phyloP scores from a whole-genome alignment of 495 filamentous ascomycete species.

The Aspergillus mulundensis region DNA sequence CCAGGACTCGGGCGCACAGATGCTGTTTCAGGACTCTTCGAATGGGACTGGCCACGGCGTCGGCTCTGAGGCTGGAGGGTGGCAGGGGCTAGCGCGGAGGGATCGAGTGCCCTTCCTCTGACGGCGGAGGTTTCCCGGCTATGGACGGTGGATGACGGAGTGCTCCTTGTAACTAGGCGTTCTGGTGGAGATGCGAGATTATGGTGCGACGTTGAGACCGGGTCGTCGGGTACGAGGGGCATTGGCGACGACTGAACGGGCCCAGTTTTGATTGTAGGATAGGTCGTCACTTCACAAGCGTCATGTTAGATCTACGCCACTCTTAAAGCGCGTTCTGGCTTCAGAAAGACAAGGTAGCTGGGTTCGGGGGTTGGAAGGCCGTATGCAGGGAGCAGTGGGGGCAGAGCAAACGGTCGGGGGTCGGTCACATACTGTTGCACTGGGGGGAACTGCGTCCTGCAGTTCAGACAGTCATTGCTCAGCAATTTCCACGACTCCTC shows the following conservation, averaged over 20 bases:
- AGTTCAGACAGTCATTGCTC: conserved; percentile 22
- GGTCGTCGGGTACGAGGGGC: conserved; percentile 46
- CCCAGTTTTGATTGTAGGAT: conserved; percentile 40
- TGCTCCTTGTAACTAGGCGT: conserved; percentile 37
- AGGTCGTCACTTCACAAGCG: conserved; percentile 34
- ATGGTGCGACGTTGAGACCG: conserved; percentile 40
- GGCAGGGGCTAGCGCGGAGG: conserved; percentile 34
- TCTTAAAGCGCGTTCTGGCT: background rate
- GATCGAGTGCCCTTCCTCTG: conserved; percentile 41
- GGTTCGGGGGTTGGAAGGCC: background rate
- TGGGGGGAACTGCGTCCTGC: conserved; percentile 9
- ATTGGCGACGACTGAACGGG: conserved; percentile 37
- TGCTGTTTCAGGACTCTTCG: conserved; percentile 49
- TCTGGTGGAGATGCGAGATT: conserved; percentile 38
- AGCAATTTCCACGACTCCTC: conserved; percentile 9
- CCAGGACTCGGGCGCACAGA: conserved; percentile 36
- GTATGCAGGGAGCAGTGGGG: conserved; percentile 11
- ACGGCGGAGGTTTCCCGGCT: conserved; percentile 43
- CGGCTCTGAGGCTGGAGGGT: conserved; percentile 40
- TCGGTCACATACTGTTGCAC: conserved; percentile 21
- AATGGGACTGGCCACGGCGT: conserved; percentile 51
- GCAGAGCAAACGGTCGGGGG: conserved; percentile 12
- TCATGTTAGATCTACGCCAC: conserved; percentile 7
- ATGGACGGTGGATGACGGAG: conserved; percentile 50
- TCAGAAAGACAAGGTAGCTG: background rate